Conservation (phyloP, 495 filamentous ascomycete genomes). For the Penicillium diatomitis region DNA sequence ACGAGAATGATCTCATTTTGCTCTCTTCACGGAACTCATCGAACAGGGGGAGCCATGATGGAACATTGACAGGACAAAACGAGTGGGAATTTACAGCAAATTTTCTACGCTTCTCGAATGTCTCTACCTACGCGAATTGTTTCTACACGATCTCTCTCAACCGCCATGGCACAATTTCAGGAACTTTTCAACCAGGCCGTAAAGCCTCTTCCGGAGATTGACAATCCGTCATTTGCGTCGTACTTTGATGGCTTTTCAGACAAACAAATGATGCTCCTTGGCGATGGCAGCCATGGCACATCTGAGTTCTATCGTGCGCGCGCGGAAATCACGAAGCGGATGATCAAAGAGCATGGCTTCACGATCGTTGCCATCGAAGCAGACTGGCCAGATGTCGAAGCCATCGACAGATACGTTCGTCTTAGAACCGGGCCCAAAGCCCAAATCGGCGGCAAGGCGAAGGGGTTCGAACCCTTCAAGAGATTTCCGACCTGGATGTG, state of each 20-base stretch:
- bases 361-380: slow-evolving; percentile 49
- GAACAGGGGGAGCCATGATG: too few species aligned
- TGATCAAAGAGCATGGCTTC: slow-evolving; percentile 45
- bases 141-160: slow-evolving; percentile 1
- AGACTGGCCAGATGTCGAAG: slow-evolving; percentile 52
- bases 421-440: slow-evolving; percentile 31
- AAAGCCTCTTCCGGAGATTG: slow-evolving; percentile 32
- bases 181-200: slow-evolving; percentile 27
- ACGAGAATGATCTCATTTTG: slow-evolving; percentile 19
- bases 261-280: slow-evolving; percentile 43
- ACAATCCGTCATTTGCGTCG: slow-evolving; percentile 25
- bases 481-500: slow-evolving; percentile 57
- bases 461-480: slow-evolving; percentile 36
- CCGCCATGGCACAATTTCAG: slow-evolving; percentile 23
- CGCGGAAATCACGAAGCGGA: slow-evolving; percentile 45
- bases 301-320: slow-evolving; percentile 51
- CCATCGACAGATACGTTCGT: slow-evolving; percentile 48
- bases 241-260: slow-evolving; percentile 36
- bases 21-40: not conserved
- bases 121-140: not conserved
- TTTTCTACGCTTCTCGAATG: not conserved
- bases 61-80: too few species aligned
- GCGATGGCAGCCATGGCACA: slow-evolving; percentile 50
- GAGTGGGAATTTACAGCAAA: not conserved
- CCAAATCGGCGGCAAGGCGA: slow-evolving; percentile 17